Conservation (phyloP, 768 basidiomycete genomes). For the Pleurotus ostreatus region DNA sequence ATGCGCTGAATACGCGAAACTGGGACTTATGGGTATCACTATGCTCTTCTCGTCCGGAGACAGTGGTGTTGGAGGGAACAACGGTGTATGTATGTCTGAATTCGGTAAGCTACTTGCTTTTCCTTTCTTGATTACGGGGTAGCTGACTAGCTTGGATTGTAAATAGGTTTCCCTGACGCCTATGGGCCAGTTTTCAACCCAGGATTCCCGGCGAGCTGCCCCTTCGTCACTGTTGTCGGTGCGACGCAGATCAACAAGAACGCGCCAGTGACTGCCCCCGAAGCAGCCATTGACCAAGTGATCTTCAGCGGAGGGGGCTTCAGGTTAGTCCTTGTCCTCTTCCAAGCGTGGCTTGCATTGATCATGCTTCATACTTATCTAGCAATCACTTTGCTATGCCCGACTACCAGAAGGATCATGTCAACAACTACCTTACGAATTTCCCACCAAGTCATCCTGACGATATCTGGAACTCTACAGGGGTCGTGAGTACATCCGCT, state of each 20-base stretch:
- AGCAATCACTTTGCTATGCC: slow-evolving; percentile 38
- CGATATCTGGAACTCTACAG: slow-evolving; percentile 28
- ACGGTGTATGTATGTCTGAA: slow-evolving; percentile 35
- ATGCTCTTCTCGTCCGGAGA: slow-evolving; percentile 61
- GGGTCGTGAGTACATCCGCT: slow-evolving; percentile 18
- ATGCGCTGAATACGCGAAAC: slow-evolving; percentile 46
- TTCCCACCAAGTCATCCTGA: slow-evolving; percentile 19
- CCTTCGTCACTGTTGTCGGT: slow-evolving; percentile 33
- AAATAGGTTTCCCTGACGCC: slow-evolving; percentile 1
- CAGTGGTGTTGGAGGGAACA: slow-evolving; percentile 43
- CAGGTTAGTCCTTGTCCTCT: neutral
- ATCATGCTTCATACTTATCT: neutral
- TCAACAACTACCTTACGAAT: slow-evolving; percentile 28
- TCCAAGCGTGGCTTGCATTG: neutral
- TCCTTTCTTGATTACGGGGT: too few relatives aligned
- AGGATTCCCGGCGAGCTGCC: slow-evolving; percentile 27
- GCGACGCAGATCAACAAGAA: slow-evolving; percentile 38
- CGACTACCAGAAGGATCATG: slow-evolving; percentile 33
- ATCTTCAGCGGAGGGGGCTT: slow-evolving; percentile 36
- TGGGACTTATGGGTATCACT: slow-evolving; percentile 59
- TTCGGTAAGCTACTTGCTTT: slow-evolving; percentile 24
- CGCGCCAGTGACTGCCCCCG: slow-evolving; percentile 23
- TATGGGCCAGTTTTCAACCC: slow-evolving; percentile 29
- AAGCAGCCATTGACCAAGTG: slow-evolving; percentile 32
- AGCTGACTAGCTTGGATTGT: neutral